Evolutionary conservation across 164 flowering plant species (phyloP), one percentile per base, ranked within the genome.

Genomic region (Saururus chinensis): DNA sequence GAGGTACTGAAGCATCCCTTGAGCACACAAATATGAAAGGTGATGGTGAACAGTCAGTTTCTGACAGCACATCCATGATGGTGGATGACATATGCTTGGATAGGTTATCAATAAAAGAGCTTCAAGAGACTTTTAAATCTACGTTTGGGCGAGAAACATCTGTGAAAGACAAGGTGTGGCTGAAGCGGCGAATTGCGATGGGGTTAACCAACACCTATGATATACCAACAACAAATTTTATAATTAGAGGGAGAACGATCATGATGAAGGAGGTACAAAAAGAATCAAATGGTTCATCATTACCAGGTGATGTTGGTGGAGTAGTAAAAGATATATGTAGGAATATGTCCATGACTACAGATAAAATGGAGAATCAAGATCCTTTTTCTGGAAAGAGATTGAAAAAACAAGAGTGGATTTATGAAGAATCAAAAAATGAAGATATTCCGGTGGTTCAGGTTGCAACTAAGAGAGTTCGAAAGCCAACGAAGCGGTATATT

Each of bases 111-210:
- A 80, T 87, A 55, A 85, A 71, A 74, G 97, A 87, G 79, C 99
- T 93, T 60, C 97, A 87, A 61, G 91, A 85, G 71, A 81, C 87
- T 64, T 93, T 93, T 65, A 81, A 62, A 70, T 91, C 95, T 25
- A 88, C 97, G 13, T 93, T 93, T 83, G 99, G 99, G 53, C 73
- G 97, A 67, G 85, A 80, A 71, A 93, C 97, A 61, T 79, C 89
- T 55, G 92, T 83, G 53, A 93, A 93, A 75, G 99, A 93, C 73
- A 90, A 93, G 76, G 71, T 69, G 62, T 93, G 99, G 99, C 93
- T 93, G 24, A 93, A 90, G 75, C 79, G 97, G 74, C 81, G 99
- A 66, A 90, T 93, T 67, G 74, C 89, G 24, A 93, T 90, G 96
- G 92, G 91, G 25, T 71, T 93, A 71, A 81, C 88, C 3, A 87